Base-by-base conservation (phyloP, 257 asterid species). In the Nicotiana paniculata region DNA sequence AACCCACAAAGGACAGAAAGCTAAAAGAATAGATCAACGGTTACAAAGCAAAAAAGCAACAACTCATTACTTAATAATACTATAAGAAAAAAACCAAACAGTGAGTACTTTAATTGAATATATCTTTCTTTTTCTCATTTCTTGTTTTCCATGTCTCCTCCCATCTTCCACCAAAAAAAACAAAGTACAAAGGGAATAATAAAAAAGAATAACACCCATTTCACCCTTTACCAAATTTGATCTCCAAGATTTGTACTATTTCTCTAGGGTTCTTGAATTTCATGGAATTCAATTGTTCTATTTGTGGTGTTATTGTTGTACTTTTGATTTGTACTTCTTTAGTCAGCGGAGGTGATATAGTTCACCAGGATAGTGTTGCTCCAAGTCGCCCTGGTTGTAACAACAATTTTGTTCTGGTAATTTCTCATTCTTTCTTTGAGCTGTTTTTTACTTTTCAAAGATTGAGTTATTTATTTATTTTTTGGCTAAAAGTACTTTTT, bases 381-480 rank as follows among this genome's bases (percentile, higher is more conserved):
- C 99, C 99, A 3, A 90, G 84, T 84, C 87, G 92, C 68, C 97
- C 97, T 75, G 98, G 98, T 24, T 95, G 99, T 83, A 91, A 88
- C 28, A 95, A 95, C 86, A 90, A 93, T 85, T 95, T 93, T 87
- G 99, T 95, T 77, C 88, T 95, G 89, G 99, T 95, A 92, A 85
- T 2, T 33, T 69, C 69, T 76, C 76, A 74, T 81, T 82, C 28
- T 10, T 77, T 66, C 43, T 17, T 39, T 2, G 11, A 4, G 3
- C 18, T 81, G 78, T 48, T 70, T 62, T 81, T 80, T 82, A 24
- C 43, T 1, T 17, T 7, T 74, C 43, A 54, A 79, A 80, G 78
- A 55, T 39, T 78, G 12, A 57, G 17, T 80, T 16, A 48, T 76
- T 59, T 51, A 12, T 81, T 13, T 11, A 58, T 59, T 4, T 61